These are phyloP conservation scores for Rhytidiadelphus loreus DNA, from an alignment of 225 moss, liverwort and hornwort genomes.

Conservation along the genomic window DNA sequence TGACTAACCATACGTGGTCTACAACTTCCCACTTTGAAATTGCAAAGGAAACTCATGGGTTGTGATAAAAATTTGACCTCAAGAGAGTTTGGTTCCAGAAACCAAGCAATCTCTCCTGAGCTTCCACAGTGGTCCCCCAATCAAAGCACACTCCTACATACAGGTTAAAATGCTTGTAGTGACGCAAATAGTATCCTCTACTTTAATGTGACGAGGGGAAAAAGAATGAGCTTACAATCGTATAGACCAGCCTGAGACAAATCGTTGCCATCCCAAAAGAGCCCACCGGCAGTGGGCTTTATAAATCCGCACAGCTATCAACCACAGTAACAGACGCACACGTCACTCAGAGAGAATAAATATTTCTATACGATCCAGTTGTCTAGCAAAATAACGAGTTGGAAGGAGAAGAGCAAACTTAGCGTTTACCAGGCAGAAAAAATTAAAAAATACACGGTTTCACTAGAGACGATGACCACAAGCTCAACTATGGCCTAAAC, in stretches of 20 bases:
- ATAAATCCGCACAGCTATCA: conserved; percentile 44
- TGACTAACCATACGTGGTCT: neutral
- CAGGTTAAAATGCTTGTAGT: neutral
- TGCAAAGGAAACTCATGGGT: neutral
- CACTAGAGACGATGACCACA: neutral
- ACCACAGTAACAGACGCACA: neutral
- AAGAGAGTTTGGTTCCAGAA: neutral
- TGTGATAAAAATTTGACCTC: neutral
- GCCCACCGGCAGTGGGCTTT: conserved; percentile 64
- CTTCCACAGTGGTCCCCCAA: neutral
- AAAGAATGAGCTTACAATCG: conserved; percentile 50
- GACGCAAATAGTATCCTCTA: neutral
- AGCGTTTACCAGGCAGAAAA: neutral
- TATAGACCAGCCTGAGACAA: conserved; percentile 59
- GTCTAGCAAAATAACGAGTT: neutral
- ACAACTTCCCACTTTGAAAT: neutral
- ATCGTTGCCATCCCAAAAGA: conserved; percentile 79
- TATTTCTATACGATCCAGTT: neutral
- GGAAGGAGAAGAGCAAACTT: neutral
- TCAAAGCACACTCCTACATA: neutral
- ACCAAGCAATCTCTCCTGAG: neutral
- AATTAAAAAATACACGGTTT: neutral
- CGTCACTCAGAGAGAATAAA: neutral
- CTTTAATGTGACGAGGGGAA: neutral
- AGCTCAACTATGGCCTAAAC: neutral